Percentiles rank a stretch among this genome's conserved stretches.
Evolutionary conservation across 73 alveolate species (phyloP).

Genomic region (Effrenium voratum): DNA sequence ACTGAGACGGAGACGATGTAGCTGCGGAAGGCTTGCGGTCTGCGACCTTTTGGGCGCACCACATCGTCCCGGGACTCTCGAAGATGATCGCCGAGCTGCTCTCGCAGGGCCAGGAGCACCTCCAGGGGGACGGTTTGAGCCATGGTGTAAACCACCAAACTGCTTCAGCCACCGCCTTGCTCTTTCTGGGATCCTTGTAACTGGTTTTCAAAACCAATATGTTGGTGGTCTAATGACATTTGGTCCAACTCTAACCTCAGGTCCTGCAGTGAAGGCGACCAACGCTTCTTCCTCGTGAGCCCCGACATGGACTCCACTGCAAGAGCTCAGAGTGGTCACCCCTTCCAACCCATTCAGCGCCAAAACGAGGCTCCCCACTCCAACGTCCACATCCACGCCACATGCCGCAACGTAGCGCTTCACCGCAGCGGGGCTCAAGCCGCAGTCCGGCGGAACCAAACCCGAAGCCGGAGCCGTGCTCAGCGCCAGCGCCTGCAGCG

Average conservation of each 20-base stretch:
- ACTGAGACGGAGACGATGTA: constrained; percentile 25
- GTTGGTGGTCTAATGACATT: no score
- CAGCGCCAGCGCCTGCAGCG: neutral
- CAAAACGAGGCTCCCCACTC: constrained; percentile 85
- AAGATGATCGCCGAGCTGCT: constrained; percentile 19
- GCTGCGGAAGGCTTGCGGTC: constrained; percentile 10
- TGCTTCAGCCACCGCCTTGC: neutral
- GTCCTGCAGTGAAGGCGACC: constrained; percentile 82
- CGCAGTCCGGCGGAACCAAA: neutral
- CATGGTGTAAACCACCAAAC: no score
- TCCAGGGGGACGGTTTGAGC: no score
- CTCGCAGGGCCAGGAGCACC: no score
- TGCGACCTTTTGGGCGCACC: constrained; percentile 44
- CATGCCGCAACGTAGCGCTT: constrained; percentile 19
- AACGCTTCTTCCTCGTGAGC: constrained; percentile 91
- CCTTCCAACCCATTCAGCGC: constrained; percentile 43
- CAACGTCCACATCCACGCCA: constrained; percentile 66
- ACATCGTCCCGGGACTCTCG: constrained; percentile 54
- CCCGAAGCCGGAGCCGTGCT: no score
- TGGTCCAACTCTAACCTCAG: no score
- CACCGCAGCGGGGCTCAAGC: neutral
- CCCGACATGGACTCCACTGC: constrained; percentile 66
- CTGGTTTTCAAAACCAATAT: neutral
- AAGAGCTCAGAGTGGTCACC: constrained; percentile 46
- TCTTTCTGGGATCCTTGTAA: neutral